Evolutionary conservation across 2,329 filamentous ascomycete genomes (phyloP).

Genomic region (Ceratocystiopsis sp.): DNA sequence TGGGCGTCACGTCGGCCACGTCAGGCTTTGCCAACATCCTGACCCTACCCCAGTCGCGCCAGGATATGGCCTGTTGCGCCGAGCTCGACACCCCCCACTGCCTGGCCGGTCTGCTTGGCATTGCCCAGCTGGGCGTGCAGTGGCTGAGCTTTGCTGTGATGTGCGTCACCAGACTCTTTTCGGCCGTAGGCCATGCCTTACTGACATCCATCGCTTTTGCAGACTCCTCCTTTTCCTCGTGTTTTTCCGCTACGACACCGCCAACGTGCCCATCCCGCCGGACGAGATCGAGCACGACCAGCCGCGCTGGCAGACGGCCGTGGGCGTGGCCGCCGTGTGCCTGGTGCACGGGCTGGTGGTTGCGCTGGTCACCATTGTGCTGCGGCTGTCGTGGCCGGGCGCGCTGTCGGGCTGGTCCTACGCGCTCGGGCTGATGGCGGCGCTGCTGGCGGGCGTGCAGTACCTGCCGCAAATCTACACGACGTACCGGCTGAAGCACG

Average conservation of each 20-base stretch:
- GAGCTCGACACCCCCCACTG: conserved; percentile 71
- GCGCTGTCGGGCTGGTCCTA: conserved; percentile 69
- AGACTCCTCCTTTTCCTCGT: conserved; percentile 88
- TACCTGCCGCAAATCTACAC: conserved; percentile 93
- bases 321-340: conserved; percentile 55
- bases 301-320: conserved; percentile 61
- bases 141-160: conserved; percentile 87
- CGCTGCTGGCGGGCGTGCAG: conserved; percentile 66
- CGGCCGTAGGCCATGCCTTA: too few relatives aligned
- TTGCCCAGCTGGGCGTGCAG: conserved; percentile 80
- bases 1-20: conserved; percentile 82
- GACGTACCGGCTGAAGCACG: conserved; percentile 69
- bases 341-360: conserved; percentile 59
- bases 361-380: conserved; percentile 49
- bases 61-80: conserved; percentile 73
- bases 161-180: conserved; percentile 31
- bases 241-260: conserved; percentile 62
- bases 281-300: conserved; percentile 30
- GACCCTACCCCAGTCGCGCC: conserved; percentile 63
- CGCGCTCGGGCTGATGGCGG: conserved; percentile 62
- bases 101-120: conserved; percentile 68
- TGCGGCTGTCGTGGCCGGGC: conserved; percentile 44
- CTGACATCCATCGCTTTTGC: background rate
- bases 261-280: conserved; percentile 29
- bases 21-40: conserved; percentile 87